Evolutionary conservation across 2,329 filamentous ascomycete species (phyloP), one percentile per base, ranked within the genome.

Genomic region (Lachnellula occidentalis): DNA sequence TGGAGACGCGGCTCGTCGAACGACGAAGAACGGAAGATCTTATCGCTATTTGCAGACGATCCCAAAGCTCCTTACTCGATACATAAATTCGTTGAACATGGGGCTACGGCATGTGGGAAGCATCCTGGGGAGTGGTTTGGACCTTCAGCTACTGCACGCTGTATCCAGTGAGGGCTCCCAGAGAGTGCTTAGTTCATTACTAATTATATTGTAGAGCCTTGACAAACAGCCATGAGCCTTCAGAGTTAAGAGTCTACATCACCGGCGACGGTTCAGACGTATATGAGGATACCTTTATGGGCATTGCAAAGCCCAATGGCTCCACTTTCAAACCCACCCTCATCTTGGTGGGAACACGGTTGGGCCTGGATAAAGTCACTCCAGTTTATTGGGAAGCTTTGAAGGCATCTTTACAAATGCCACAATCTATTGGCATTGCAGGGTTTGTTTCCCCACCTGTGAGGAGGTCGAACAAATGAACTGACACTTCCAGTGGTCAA

Each of bases 91-190:
- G 94, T 99, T 36, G 79, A 86, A 51, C 88, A 96, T 64, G 94
- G 94, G 17, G 91, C 91, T 22, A 78, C 81, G 36, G 86, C 87
- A 2, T 99, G 94, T 71, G 92, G 90, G 4, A 97, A 96, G 72
- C 89, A 95, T 66, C 94, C 94, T 0, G 94, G 94, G 37, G 90
- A 97, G 72, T 99, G 94, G 94, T 99, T 99, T 72, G 94, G 94
- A 0, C 94, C 94, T n/a, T 96, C 91, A 17, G 94, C 94, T 6
- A 95, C 94, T 9, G 92, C 94, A 46, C 84, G 87, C 54, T 97
- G 94, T 70, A 96, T 99, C 62, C 87, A 94, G 91, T 95, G 75
- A 70, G 87, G 73, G 45, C 24, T 4, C 46, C 37, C 21, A 7
- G 22, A 15, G 19, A 19, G 21, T 36, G 21, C 21, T 27, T 9